Conservation (phyloP, 73 alveolate genomes). For the Tetrahymena malaccensis region DNA sequence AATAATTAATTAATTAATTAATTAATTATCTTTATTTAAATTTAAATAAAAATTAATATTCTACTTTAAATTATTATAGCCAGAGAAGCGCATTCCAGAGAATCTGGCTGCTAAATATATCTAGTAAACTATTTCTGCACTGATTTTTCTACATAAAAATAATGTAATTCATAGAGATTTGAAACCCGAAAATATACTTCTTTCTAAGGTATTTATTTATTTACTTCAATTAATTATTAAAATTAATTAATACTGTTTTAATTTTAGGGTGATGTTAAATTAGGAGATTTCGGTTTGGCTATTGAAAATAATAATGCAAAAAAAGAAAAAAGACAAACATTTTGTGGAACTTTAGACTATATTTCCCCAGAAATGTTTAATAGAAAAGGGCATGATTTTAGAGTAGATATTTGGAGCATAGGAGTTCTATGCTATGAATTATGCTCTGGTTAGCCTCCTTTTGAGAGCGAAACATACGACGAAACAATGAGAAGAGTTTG, state of each 20-base stretch:
- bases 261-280: conserved; percentile 46
- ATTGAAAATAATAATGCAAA: conserved; percentile 1
- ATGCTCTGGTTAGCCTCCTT: conserved; percentile 86
- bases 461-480: conserved; percentile 33
- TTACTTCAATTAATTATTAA: not conserved
- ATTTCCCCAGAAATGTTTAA: conserved; percentile 98
- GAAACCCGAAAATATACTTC: conserved; percentile 28
- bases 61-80: not conserved
- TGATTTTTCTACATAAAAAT: conserved; percentile 6
- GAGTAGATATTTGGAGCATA: conserved; percentile 89
- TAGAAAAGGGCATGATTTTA: conserved; percentile 66
- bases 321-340: conserved; percentile 74
- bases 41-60: not conserved
- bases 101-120: conserved; percentile 12
- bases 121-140: conserved; percentile 11
- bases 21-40: too few species aligned
- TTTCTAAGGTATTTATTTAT: not conserved
- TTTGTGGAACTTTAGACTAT: conserved; percentile 97
- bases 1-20: too few species aligned
- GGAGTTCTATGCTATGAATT: conserved; percentile 89
- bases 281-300: conserved; percentile 97
- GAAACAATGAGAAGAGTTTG: not conserved
- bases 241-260: not conserved
- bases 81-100: conserved; percentile 3
- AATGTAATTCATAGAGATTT: conserved; percentile 33